Base-by-base conservation (phyloP, 2,329 filamentous ascomycete genomes). In the Didymella pomorum region DNA sequence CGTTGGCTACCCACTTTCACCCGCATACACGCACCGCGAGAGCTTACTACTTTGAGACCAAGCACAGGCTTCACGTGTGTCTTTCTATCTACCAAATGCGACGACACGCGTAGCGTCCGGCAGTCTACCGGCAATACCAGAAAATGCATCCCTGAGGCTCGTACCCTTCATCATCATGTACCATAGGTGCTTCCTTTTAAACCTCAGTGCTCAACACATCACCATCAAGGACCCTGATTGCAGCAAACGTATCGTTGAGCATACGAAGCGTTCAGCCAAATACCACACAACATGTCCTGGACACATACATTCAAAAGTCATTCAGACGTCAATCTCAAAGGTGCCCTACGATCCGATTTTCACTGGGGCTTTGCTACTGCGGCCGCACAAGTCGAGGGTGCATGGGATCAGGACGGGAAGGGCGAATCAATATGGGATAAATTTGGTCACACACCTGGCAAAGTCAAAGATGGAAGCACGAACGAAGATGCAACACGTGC, bases 381-480 rank as follows among this genome's bases (percentile, higher is more conserved):
- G 1, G 77, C 79, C 1, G 79, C 80, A 58, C 80, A 82, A 57
- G 72, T 79, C 3, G 79, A 80, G 66, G 79, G 79, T 8, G 78
- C 78, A 0, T 79, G 77, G 78, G 60, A 80, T 54, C 68, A 69
- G 41, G 78, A 80, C 39, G 79, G 79, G 12, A 80, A 78, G 63
- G 79, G 79, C 2, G 58, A 68, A 6, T 79, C 78, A 1, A 78
- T 79, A 45, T 80, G 78, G 79, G 79, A 80, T 44, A 76, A 61
- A 0, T 79, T 79, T 43, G 72, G 72, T 18, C 79, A 79, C 46
- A 77, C 78, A 14, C 72, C 73, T 0, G 76, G 75, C 28, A 78
- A 76, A 28, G 74, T 80, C 20, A 76, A 77, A 31, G 78, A 80
- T 39, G 68, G 68, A 10, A 79, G 77, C 60, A 78, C 74, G 3